Evolutionary conservation across 2,329 filamentous ascomycete genomes (phyloP).

Genomic region (Scedosporium minutisporum): DNA sequence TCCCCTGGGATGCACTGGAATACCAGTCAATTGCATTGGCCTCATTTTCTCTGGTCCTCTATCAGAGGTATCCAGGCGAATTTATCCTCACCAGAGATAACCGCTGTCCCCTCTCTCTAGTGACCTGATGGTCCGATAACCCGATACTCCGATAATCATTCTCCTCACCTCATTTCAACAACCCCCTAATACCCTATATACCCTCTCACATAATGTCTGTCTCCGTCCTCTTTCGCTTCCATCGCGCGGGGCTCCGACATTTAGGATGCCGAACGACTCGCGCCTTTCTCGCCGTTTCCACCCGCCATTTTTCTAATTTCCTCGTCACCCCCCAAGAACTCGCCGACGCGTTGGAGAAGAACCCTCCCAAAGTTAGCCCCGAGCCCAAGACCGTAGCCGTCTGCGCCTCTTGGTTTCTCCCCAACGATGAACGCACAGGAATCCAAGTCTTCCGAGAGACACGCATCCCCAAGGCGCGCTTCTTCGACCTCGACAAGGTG

Average conservation of each 20-base stretch:
- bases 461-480: conserved; percentile 81
- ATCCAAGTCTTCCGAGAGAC: conserved; percentile 70
- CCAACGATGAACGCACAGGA: conserved; percentile 78
- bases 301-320: conserved; percentile 58
- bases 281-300: background rate
- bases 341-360: conserved; percentile 69
- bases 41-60: conserved; percentile 1
- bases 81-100: background rate
- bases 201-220: conserved; percentile 1
- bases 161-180: background rate
- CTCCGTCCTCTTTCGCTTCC: conserved; percentile 3
- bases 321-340: conserved; percentile 80
- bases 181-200: background rate
- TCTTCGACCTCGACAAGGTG: conserved; percentile 92
- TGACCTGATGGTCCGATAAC: background rate
- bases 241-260: conserved; percentile 1
- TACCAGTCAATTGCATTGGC: conserved; percentile 1
- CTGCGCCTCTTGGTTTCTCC: conserved; percentile 92
- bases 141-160: background rate
- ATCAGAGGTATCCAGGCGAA: conserved; percentile 3
- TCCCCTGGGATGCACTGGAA: conserved; percentile 5
- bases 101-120: background rate
- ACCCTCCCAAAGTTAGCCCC: conserved; percentile 69
- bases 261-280: background rate
- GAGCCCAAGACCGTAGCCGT: conserved; percentile 78